Conservation (phyloP, 192 early-diverging fungal genomes). For the Coemansia sp. region DNA sequence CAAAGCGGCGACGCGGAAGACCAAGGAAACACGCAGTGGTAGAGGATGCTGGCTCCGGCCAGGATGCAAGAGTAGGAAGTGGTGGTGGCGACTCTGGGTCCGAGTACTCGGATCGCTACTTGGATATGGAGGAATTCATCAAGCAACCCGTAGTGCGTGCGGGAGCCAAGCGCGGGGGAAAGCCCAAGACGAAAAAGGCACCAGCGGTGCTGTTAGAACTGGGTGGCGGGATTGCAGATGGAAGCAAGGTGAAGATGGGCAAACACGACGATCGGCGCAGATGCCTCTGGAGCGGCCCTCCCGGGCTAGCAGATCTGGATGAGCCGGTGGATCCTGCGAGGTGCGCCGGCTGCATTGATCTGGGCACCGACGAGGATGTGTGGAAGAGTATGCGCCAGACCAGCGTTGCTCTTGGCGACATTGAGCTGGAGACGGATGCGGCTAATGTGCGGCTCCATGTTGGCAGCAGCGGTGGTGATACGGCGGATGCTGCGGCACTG, state of each 20-base stretch:
- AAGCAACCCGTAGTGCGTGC: background rate
- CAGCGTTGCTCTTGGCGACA: background rate
- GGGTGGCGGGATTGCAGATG: background rate
- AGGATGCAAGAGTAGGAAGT: background rate
- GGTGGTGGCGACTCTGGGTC: background rate
- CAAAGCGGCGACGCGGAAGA: slow-evolving; percentile 4
- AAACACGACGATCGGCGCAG: background rate
- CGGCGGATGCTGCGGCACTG: background rate
- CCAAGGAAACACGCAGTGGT: background rate
- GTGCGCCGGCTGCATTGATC: slow-evolving; percentile 30
- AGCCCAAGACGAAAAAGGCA: background rate
- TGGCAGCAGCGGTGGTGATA: too few species aligned
- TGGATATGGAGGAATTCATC: background rate
- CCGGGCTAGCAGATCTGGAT: background rate
- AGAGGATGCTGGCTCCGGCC: background rate
- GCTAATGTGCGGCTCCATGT: background rate
- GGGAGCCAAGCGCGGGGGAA: background rate
- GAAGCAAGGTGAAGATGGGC: background rate
- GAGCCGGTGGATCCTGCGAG: background rate
- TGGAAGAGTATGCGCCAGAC: slow-evolving; percentile 26
- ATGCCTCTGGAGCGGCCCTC: background rate
- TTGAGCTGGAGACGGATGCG: slow-evolving; percentile 11
- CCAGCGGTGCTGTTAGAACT: background rate
- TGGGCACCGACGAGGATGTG: slow-evolving; percentile 17
- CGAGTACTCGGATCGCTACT: background rate